Evolutionary conservation across 2,329 filamentous ascomycete species (phyloP).

Genomic region (Talaromyces sp.): DNA sequence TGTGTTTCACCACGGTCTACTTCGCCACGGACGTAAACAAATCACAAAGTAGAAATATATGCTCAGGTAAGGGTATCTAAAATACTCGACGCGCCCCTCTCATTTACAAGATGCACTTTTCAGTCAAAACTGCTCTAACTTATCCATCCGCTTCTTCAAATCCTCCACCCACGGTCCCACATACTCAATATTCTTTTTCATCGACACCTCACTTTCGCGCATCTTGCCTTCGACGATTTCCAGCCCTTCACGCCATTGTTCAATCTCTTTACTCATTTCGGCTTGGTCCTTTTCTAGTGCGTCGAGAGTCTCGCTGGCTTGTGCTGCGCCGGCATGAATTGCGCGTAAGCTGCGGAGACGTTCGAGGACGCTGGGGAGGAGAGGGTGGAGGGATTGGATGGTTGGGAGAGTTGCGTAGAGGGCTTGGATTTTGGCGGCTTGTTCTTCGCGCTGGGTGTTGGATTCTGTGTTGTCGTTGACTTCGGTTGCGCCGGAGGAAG

Average conservation of each 20-base stretch:
- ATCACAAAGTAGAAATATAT: not conserved
- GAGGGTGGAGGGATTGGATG: conserved; percentile 79
- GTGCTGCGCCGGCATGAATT: conserved; percentile 82
- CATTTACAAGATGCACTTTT: not conserved
- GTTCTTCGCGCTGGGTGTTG: conserved; percentile 54
- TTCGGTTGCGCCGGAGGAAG: conserved; percentile 49
- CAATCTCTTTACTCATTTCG: conserved; percentile 79
- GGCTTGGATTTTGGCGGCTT: conserved; percentile 82
- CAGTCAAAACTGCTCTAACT: conserved; percentile 38
- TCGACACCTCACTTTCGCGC: conserved; percentile 63
- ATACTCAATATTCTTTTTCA: conserved; percentile 76
- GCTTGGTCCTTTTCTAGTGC: conserved; percentile 74
- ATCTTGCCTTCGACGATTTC: conserved; percentile 75
- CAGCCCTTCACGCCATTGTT: conserved; percentile 78
- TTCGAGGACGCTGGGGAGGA: conserved; percentile 81
- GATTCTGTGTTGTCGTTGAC: conserved; percentile 47
- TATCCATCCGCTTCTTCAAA: conserved; percentile 71
- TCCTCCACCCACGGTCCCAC: conserved; percentile 87
- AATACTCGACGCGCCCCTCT: not conserved
- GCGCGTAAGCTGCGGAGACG: conserved; percentile 76
- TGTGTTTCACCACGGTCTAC: not conserved
- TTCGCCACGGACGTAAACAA: too few relatives aligned
- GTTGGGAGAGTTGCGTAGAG: conserved; percentile 85
- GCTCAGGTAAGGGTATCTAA: conserved; percentile 7
- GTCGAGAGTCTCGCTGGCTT: conserved; percentile 72